Conservation (phyloP, 495 filamentous ascomycete genomes). For the Tricharina praecox region DNA sequence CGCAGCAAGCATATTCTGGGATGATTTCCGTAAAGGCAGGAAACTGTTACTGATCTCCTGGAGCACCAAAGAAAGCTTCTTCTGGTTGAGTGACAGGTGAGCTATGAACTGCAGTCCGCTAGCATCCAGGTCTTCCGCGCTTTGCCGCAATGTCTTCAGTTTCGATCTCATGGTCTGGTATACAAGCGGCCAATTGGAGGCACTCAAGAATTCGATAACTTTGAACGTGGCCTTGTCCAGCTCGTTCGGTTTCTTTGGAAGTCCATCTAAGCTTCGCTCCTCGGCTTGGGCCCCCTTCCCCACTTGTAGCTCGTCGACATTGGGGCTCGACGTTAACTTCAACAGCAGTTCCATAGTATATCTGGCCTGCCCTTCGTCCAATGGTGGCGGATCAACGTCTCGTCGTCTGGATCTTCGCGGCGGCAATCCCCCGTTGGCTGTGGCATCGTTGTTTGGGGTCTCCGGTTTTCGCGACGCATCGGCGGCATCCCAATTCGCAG, state of each 20-base stretch:
- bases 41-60: conserved; percentile 47
- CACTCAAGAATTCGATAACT: conserved; percentile 42
- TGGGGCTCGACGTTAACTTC: conserved; percentile 18
- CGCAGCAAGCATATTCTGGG: conserved; percentile 44
- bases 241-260: conserved; percentile 21
- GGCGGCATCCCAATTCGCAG: conserved; percentile 37
- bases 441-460: conserved; percentile 18
- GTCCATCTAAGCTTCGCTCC: conserved; percentile 28
- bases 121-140: conserved; percentile 36
- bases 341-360: conserved; percentile 23
- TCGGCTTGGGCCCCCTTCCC: conserved; percentile 28
- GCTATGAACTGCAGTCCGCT: conserved; percentile 36
- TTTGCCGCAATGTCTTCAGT: conserved; percentile 31
- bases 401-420: conserved; percentile 17
- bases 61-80: conserved; percentile 41
- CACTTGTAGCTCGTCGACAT: conserved; percentile 12
- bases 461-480: conserved; percentile 15
- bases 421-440: conserved; percentile 10
- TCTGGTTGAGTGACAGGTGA: conserved; percentile 42
- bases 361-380: conserved; percentile 26
- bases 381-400: conserved; percentile 25
- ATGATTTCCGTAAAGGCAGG: conserved; percentile 42
- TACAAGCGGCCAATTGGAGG: conserved; percentile 44
- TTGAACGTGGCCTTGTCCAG: conserved; percentile 25
- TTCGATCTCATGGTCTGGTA: conserved; percentile 35